Evolutionary conservation across 1,284 basidiomycete genomes (phyloP), one percentile per base, ranked within the genome.

Genomic region (Austroboletus novae-zelandiae): DNA sequence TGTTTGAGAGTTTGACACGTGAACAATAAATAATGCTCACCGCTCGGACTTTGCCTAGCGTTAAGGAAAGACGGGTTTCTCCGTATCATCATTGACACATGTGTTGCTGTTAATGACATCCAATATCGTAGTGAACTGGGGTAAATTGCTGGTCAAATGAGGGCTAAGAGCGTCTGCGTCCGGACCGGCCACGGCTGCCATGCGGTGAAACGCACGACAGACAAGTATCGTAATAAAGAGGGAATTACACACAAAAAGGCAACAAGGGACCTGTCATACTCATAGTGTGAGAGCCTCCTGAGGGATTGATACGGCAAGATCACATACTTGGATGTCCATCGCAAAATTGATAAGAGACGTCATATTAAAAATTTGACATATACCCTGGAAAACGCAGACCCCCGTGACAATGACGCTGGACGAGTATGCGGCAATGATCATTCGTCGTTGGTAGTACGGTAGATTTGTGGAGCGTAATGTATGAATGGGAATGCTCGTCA

Each of bases 181-280:
- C 6, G 27, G 29, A 34, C 34, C 20, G 3, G 31, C 35, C n/a
- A 29, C 15, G 8, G 20, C 20, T 23, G 2, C 20, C 20, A 5
- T 27, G 27, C 27, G 27, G 5, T 7, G 27, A 9, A 27, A 27
- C 27, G 9, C 27, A 27, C 61, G 57, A 47, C 53, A 61, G 30
- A 53, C 17, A 29, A 51, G 45, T 25, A 37, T 47, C 29, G 45
- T 48, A 31, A 55, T 23, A 15, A 65, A 62, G 10, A 65, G 41
- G 1, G 56, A 55, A 45, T 62, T 68, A 18, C 60, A 66, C 23
- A 57, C 57, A 20, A 66, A 47, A 5, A 67, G 40, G 23, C 61
- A 61, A 32, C 50, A 57, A 10, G 53, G 50, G 7, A 48, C 46
- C 61, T 67, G 44, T 51, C 25, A 31, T 29, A 23, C 20, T 23